phyloP scores from a whole-genome alignment of 306 rosid species.

The Styphnolobium japonicum region DNA sequence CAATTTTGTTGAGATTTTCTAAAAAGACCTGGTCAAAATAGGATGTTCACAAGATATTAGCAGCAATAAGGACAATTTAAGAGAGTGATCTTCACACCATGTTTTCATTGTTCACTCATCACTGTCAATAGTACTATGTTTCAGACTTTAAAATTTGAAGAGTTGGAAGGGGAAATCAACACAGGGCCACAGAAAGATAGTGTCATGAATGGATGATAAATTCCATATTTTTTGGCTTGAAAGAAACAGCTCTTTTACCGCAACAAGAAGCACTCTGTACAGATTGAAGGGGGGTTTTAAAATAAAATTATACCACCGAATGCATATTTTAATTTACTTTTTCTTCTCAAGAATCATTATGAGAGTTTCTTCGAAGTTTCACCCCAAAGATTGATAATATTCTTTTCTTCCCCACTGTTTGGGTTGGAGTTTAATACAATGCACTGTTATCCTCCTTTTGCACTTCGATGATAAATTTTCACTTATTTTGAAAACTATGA shows the following conservation, averaged over 20 bases:
- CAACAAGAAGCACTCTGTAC: not conserved
- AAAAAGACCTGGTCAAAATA: no score
- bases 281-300: not conserved
- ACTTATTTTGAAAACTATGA: not conserved
- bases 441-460: not conserved
- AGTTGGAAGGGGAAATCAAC: slow-evolving; percentile 8
- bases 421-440: not conserved
- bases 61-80: not conserved
- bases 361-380: slow-evolving; percentile 14
- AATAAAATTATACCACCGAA: not conserved
- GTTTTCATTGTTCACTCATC: not conserved
- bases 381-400: not conserved
- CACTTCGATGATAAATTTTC: not conserved
- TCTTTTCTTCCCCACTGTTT: not conserved
- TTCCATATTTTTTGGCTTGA: not conserved
- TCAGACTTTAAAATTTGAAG: not conserved
- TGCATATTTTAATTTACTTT: not conserved
- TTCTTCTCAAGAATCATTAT: not conserved
- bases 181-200: not conserved
- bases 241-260: not conserved
- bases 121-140: not conserved
- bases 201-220: slow-evolving; percentile 2
- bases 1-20: no score
- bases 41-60: slow-evolving; percentile 1
- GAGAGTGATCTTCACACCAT: not conserved